Evolutionary conservation across 805 yeast genomes (phyloP), one percentile per base, ranked within the genome.

Genomic region (Cyberlindnera veronae): DNA sequence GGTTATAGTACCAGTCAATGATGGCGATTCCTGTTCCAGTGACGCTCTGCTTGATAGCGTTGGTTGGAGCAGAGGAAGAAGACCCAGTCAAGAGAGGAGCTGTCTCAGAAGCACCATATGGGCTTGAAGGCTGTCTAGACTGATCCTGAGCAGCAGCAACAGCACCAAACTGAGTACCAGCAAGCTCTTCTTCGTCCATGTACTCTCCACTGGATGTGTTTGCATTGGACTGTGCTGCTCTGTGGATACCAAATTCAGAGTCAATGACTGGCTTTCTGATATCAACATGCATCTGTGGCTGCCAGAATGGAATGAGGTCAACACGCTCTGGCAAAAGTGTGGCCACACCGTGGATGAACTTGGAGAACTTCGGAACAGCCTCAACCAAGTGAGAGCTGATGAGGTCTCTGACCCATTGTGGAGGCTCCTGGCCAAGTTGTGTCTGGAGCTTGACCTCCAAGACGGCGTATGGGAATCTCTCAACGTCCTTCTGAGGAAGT

Each of bases 371-470:
- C 21, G 99, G 99, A 31, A 93, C 96, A 2, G 97, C 97, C 66
- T 93, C 99, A 30, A 93, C 99, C 37, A 93, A 71, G 63, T 93
- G 99, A 21, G 95, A 83, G 0, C 90, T 69, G 26, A 91, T 90
- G 62, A 93, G 74, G 50, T 91, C 96, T 51, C 93, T 77, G 35
- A 93, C 95, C 99, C 99, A 93, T 46, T 76, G 81, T 9, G 99
- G 99, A 21, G 99, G 99, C 64, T 93, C 99, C 67, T 93, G 99
- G 41, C 99, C 99, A 66, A 93, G 58, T 69, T 93, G 98, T 4
- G 99, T 93, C 66, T 93, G 99, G 49, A 93, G 74, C 66, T 93
- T 93, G 44, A 93, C 99, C 69, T 93, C 99, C 53, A 93, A 72
- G 30, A 93, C 96, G 1, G 99, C 99, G 63, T 93, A 93, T 4